Evolutionary conservation across 371 early-diverging fungal genomes (phyloP).

Genomic region (Mucor mucedo): DNA sequence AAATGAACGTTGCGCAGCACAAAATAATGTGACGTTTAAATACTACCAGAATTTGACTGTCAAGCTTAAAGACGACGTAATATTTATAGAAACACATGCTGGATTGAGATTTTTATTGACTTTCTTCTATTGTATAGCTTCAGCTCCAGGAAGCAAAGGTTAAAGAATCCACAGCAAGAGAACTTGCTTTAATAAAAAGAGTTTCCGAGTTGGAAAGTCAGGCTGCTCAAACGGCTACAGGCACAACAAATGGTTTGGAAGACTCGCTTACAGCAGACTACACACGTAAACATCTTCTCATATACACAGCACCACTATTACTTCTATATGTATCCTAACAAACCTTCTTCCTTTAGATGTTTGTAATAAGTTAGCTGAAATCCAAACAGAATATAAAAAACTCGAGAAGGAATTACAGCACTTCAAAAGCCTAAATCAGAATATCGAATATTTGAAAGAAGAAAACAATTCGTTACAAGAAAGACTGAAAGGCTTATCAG

Average conservation of each 20-base stretch:
- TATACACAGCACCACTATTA: no score
- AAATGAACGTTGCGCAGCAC: no score
- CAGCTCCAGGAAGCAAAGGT: not conserved
- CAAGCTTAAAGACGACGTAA: not conserved
- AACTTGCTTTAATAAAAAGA: not conserved
- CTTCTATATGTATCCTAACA: no score
- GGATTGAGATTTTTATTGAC: no score
- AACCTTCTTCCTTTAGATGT: not conserved
- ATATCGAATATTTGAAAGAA: constrained; percentile 41
- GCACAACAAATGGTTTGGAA: not conserved
- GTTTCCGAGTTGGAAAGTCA: not conserved
- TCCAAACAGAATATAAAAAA: constrained; percentile 29
- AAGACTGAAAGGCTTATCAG: constrained; percentile 31
- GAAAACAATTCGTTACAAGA: constrained; percentile 30
- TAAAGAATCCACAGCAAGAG: not conserved
- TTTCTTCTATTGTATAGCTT: no score
- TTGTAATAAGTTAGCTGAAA: not conserved
- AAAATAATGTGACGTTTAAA: not conserved
- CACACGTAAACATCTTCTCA: not conserved
- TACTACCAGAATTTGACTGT: not conserved
- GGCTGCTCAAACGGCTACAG: not conserved
- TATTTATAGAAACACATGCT: not conserved
- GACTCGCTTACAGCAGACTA: not conserved
- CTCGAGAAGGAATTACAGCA: constrained; percentile 37
- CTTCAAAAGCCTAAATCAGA: constrained; percentile 40